phyloP scores from a whole-genome alignment of 2,329 filamentous ascomycete genomes.

The Hypoxylon sp. region DNA sequence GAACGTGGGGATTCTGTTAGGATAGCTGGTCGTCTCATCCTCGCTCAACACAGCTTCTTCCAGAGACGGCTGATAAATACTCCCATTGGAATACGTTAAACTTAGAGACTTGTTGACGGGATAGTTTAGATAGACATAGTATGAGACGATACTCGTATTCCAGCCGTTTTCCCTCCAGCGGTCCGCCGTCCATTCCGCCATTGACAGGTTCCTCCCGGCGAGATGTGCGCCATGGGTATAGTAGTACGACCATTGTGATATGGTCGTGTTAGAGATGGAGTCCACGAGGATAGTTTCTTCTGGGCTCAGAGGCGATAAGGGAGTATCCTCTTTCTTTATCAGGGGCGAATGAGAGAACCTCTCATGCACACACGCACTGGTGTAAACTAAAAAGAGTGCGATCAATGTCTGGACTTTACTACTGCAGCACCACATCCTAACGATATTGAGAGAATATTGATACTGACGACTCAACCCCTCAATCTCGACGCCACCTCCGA shows the following conservation, averaged over 20 bases:
- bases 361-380: constrained; percentile 45
- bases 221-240: constrained; percentile 53
- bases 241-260: constrained; percentile 53
- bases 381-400: constrained; percentile 26
- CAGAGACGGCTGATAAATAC: constrained; percentile 74
- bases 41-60: constrained; percentile 80
- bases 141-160: constrained; percentile 49
- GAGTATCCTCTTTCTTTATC: constrained; percentile 43
- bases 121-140: constrained; percentile 59
- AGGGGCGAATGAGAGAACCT: constrained; percentile 33
- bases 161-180: constrained; percentile 49
- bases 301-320: constrained; percentile 42
- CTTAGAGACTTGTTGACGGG: constrained; percentile 68
- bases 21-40: constrained; percentile 78
- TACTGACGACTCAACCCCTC: neutral
- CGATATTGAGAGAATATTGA: neutral
- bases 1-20: constrained; percentile 80
- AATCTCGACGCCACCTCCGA: neutral
- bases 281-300: constrained; percentile 49
- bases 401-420: constrained; percentile 12
- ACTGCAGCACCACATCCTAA: constrained; percentile 20
- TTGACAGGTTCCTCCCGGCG: constrained; percentile 49
- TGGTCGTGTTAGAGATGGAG: constrained; percentile 48
- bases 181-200: constrained; percentile 54
- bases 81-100: constrained; percentile 55